A percentile compares a stretch with the other conserved stretches of the same genome.
Evolutionary conservation across 208 protist species (phyloP).

Genomic region (Phytomonas sp.): DNA sequence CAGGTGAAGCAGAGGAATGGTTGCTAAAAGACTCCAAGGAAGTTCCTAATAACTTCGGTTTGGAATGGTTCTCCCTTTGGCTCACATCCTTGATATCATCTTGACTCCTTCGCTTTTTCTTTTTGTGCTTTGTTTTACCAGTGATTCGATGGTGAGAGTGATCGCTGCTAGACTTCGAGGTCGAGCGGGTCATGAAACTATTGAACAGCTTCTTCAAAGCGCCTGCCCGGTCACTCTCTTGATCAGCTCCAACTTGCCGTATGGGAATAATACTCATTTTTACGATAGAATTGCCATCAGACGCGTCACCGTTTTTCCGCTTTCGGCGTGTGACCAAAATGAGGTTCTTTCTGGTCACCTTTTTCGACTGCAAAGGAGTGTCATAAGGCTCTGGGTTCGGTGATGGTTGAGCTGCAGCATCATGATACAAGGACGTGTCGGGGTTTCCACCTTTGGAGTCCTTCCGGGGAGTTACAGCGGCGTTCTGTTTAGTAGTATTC

Average conservation of each 20-base stretch:
- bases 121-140: slow-evolving; percentile 2
- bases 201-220: neutral
- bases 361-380: neutral
- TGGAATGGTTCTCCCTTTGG: slow-evolving; percentile 1
- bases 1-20: neutral
- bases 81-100: neutral
- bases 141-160: neutral
- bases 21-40: slow-evolving; percentile 2
- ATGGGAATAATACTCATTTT: neutral
- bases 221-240: neutral
- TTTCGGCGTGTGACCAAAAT: neutral
- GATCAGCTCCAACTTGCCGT: neutral
- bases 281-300: neutral
- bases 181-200: slow-evolving; percentile 1
- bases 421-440: neutral
- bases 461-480: neutral
- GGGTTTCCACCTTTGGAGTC: neutral
- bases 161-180: slow-evolving; percentile 2
- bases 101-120: slow-evolving; percentile 5
- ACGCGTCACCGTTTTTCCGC: neutral
- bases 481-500: neutral
- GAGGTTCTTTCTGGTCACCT: neutral
- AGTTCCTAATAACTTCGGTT: neutral
- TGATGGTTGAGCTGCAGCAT: neutral
- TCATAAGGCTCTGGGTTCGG: neutral